Conservation (phyloP, 164 flowering plant species). For the Vitis riparia region DNA sequence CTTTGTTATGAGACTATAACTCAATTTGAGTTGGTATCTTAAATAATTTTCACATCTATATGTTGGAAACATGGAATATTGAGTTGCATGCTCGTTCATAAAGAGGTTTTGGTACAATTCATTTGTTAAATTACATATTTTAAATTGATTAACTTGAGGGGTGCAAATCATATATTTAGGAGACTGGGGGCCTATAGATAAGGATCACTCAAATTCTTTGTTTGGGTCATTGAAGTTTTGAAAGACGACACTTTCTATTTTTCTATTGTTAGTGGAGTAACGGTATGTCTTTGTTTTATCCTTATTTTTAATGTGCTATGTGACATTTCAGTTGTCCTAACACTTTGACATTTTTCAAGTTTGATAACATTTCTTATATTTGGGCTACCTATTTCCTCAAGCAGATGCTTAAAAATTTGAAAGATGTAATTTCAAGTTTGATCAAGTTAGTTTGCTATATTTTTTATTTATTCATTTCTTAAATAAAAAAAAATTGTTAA, state of each 20-base stretch:
- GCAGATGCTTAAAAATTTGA: conserved; percentile 45
- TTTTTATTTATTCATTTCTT: too few relatives aligned
- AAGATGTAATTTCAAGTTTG: conserved; percentile 41
- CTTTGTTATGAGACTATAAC: too few relatives aligned
- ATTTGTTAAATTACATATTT: background rate
- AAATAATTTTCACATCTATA: too few relatives aligned
- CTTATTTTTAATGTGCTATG: background rate
- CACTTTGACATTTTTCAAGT: too few relatives aligned
- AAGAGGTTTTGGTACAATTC: background rate
- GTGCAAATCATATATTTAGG: conserved; percentile 53
- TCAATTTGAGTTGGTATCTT: too few relatives aligned
- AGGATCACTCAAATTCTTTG: conserved; percentile 46
- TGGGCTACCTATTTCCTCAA: conserved; percentile 27
- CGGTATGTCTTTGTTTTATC: conserved; percentile 28
- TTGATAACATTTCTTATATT: background rate
- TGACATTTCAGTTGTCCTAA: background rate
- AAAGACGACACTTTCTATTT: conserved; percentile 64
- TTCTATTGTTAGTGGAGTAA: conserved; percentile 59
- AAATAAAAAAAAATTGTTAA: too few relatives aligned
- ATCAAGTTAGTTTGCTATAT: background rate
- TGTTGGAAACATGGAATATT: too few relatives aligned
- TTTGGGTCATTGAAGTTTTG: conserved; percentile 50
- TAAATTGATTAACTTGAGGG: conserved; percentile 4
- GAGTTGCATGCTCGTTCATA: too few relatives aligned
- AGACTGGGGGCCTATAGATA: conserved; percentile 52